These are phyloP conservation scores for Naganishia vishniacii DNA, from an alignment of 768 basidiomycete genomes.

Conservation along the genomic window DNA sequence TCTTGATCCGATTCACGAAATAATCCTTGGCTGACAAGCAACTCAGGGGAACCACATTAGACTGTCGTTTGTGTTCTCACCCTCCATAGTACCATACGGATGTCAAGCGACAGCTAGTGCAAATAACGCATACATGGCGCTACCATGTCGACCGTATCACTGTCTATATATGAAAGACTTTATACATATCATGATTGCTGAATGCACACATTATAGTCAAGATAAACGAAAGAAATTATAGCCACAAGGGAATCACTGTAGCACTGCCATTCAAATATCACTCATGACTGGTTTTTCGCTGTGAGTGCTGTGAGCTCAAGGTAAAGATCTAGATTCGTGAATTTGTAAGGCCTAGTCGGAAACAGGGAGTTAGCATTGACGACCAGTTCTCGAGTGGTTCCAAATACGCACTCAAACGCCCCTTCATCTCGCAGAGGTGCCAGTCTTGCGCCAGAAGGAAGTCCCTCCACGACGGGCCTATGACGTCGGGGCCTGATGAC, in stretches of 20 bases:
- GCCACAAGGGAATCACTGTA: neutral
- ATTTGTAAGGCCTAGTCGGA: neutral
- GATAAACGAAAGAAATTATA: no score
- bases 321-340: neutral
- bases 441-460: neutral
- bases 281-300: no score
- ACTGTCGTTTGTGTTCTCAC: no score
- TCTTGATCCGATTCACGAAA: conserved; percentile 15
- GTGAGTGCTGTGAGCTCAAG: no score
- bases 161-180: no score
- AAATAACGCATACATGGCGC: no score
- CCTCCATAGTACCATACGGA: no score
- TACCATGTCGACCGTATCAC: no score
- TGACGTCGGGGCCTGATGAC: neutral
- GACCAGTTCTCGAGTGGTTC: neutral
- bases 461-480: neutral
- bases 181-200: no score
- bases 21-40: conserved; percentile 6
- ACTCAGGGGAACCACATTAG: neutral
- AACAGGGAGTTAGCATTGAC: neutral
- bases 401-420: neutral
- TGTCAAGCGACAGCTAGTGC: no score
- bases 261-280: no score
- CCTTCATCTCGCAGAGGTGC: neutral
- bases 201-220: no score